Percentiles rank a stretch among this genome's conserved stretches.
These are phyloP conservation scores for Komagataella mondaviorum DNA, from an alignment of 805 yeast genomes.

Conservation along the genomic window DNA sequence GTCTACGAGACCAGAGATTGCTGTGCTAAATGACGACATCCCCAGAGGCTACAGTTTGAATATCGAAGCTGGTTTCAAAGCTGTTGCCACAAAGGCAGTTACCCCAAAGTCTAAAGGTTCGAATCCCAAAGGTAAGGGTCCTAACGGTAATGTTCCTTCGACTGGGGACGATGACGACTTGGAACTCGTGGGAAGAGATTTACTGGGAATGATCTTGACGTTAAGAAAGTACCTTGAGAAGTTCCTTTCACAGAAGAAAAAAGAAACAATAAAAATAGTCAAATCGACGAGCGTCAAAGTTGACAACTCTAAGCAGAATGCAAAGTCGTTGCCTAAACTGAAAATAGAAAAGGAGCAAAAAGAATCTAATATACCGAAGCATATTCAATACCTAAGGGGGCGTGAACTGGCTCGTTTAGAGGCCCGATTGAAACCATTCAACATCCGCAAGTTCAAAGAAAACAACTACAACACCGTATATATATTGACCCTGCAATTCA, in stretches of 20 bases:
- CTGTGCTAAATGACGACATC: constrained; percentile 51
- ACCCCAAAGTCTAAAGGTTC: constrained; percentile 7
- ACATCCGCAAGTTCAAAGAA: constrained; percentile 13
- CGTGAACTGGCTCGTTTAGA: constrained; percentile 13
- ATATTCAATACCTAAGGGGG: constrained; percentile 6
- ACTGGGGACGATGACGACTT: constrained; percentile 15
- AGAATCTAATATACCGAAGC: constrained; percentile 3
- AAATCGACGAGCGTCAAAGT: constrained; percentile 6
- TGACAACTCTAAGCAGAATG: constrained; percentile 5
- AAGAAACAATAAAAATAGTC: constrained; percentile 49
- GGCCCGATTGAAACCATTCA: constrained; percentile 11
- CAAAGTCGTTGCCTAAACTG: constrained; percentile 1
- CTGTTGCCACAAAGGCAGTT: constrained; percentile 27
- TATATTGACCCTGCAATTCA: constrained; percentile 14
- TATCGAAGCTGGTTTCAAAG: constrained; percentile 50
- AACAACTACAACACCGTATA: constrained; percentile 15
- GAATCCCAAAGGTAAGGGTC: background rate
- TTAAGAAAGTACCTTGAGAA: constrained; percentile 46
- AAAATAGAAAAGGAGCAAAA: constrained; percentile 1
- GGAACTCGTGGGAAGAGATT: constrained; percentile 29
- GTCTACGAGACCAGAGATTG: constrained; percentile 28
- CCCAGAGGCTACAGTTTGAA: constrained; percentile 58
- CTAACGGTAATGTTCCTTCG: constrained; percentile 5
- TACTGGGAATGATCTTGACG: constrained; percentile 38
- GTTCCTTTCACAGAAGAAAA: constrained; percentile 44